phyloP scores from a whole-genome alignment of 2,329 filamentous ascomycete species.

The Ophiocordyceps camponoti-saundersi region DNA sequence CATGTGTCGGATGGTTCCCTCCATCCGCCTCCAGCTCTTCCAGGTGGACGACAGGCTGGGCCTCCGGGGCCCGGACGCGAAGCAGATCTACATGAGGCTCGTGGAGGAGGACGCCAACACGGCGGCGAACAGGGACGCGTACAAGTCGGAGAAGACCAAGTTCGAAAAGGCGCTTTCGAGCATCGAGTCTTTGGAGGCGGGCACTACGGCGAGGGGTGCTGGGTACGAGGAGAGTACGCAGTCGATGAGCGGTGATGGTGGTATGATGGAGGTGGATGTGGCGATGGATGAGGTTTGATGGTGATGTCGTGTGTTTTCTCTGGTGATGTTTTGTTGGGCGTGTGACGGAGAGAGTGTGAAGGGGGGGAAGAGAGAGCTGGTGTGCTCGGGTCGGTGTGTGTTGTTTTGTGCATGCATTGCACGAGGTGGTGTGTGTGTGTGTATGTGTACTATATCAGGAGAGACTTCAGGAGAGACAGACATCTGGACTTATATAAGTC shows the following conservation, averaged over 20 bases:
- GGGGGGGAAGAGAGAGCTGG: too few species aligned
- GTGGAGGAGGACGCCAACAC: slow-evolving; percentile 32
- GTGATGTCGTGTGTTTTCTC: too few species aligned
- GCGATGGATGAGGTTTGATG: not conserved
- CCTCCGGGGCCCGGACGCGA: slow-evolving; percentile 13
- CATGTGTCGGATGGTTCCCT: slow-evolving; percentile 29
- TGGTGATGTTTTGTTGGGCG: too few species aligned
- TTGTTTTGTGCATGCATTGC: too few species aligned
- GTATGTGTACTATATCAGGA: too few species aligned
- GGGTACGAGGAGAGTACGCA: slow-evolving; percentile 3
- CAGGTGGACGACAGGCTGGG: slow-evolving; percentile 28
- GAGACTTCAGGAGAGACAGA: too few species aligned
- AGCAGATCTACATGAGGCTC: slow-evolving; percentile 19
- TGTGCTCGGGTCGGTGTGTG: too few species aligned
- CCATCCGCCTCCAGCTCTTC: slow-evolving; percentile 20
- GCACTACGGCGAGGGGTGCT: slow-evolving; percentile 4
- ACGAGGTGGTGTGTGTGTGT: too few species aligned
- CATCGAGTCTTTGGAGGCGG: slow-evolving; percentile 25
- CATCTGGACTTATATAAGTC: too few species aligned
- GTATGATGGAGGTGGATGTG: slow-evolving; percentile 6
- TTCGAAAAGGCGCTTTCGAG: slow-evolving; percentile 27
- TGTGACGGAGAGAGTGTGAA: too few species aligned
- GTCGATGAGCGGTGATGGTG: slow-evolving; percentile 2
- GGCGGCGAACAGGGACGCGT: slow-evolving; percentile 20
- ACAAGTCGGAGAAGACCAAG: slow-evolving; percentile 27